Evolutionary conservation across 148 eudicot species (phyloP).

Genomic region (Spergularia bocconei): DNA sequence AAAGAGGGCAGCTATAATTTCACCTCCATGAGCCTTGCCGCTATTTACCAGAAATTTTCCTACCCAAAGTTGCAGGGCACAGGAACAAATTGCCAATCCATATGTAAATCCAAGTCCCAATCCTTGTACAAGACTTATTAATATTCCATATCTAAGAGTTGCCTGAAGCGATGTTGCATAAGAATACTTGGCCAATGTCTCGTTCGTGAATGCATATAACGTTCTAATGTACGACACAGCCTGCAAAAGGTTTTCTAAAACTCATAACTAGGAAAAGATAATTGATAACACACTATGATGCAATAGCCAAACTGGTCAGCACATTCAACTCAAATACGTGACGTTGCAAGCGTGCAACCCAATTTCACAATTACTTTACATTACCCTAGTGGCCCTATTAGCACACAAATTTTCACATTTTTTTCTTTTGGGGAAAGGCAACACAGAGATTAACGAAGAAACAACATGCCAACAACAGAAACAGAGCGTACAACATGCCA

Average conservation of each 20-base stretch:
- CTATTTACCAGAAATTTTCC: slow-evolving; percentile 79
- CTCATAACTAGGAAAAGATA: slow-evolving; percentile 7
- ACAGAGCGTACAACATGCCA: too few species aligned
- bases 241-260: slow-evolving; percentile 40
- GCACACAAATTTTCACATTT: background rate
- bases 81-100: slow-evolving; percentile 97
- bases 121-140: slow-evolving; percentile 99
- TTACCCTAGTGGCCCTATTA: background rate
- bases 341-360: background rate
- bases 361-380: background rate
- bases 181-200: slow-evolving; percentile 95
- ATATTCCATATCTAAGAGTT: slow-evolving; percentile 91
- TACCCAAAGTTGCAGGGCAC: slow-evolving; percentile 97
- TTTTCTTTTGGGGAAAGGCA: too few species aligned
- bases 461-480: too few species aligned
- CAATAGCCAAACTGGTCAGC: background rate
- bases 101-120: slow-evolving; percentile 98
- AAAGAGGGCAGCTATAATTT: slow-evolving; percentile 83
- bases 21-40: slow-evolving; percentile 88
- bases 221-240: slow-evolving; percentile 84
- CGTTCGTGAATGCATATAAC: slow-evolving; percentile 86
- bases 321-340: background rate
- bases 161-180: slow-evolving; percentile 98
- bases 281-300: background rate
- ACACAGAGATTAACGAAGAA: too few species aligned